Evolutionary conservation across 495 filamentous ascomycete genomes (phyloP).

Genomic region (Sphaerosporella brunnea): DNA sequence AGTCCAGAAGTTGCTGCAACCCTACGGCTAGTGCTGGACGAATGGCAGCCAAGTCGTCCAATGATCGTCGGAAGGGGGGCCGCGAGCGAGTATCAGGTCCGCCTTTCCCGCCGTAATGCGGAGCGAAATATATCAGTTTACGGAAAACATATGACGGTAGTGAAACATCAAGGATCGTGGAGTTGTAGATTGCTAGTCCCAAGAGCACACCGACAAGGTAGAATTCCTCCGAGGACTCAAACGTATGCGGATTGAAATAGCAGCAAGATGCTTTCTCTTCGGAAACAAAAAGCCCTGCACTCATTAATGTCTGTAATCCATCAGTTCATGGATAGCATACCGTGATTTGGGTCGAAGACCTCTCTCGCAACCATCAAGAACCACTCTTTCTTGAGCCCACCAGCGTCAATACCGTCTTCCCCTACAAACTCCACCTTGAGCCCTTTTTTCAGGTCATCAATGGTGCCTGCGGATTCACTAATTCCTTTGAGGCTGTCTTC

Average conservation of each 20-base stretch:
- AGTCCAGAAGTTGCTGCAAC: constrained; percentile 59
- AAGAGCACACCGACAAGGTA: constrained; percentile 79
- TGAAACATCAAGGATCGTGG: constrained; percentile 80
- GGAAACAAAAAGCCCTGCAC: constrained; percentile 67
- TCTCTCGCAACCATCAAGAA: constrained; percentile 81
- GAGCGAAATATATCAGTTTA: constrained; percentile 48
- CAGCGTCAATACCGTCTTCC: constrained; percentile 85
- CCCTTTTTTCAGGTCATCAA: constrained; percentile 86
- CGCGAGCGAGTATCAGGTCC: constrained; percentile 37
- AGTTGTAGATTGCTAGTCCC: constrained; percentile 90
- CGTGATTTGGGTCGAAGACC: constrained; percentile 80
- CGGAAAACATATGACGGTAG: constrained; percentile 86
- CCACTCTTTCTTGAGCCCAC: constrained; percentile 89
- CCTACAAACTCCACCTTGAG: constrained; percentile 52
- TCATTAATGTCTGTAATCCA: constrained; percentile 13
- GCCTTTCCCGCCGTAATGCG: constrained; percentile 38
- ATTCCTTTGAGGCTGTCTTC: constrained; percentile 79
- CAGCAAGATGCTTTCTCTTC: constrained; percentile 89
- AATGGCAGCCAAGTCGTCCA: constrained; percentile 76
- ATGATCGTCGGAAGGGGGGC: constrained; percentile 47
- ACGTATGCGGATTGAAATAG: constrained; percentile 85
- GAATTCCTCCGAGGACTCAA: constrained; percentile 87
- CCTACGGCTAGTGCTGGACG: constrained; percentile 61
- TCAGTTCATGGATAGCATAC: constrained; percentile 33
- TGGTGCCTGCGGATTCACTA: constrained; percentile 68